Evolutionary conservation across 148 eudicot species (phyloP).

Genomic region (Fagopyrum homotropicum): DNA sequence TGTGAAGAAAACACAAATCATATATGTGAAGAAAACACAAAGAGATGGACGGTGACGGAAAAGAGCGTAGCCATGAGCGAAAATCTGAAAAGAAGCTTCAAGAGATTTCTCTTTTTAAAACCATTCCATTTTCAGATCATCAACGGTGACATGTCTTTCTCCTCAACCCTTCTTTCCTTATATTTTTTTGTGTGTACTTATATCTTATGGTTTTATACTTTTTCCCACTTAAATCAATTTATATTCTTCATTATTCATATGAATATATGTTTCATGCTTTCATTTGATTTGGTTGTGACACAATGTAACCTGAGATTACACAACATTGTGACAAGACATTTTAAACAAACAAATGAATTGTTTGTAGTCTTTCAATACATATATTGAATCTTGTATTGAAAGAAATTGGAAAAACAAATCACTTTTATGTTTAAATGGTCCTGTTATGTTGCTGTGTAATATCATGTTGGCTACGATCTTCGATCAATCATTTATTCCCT

Average conservation of each 20-base stretch:
- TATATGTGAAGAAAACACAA: background rate
- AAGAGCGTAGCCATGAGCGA: constrained; percentile 33
- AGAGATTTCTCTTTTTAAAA: constrained; percentile 80
- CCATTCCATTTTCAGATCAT: constrained; percentile 81
- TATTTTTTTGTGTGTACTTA: background rate
- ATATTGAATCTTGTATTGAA: too few species aligned
- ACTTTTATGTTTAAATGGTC: too few species aligned
- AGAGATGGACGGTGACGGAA: constrained; percentile 23
- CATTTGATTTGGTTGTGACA: too few species aligned
- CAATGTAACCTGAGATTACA: too few species aligned
- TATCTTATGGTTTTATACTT: background rate
- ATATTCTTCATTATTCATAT: background rate
- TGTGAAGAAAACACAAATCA: background rate
- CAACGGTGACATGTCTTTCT: constrained; percentile 42
- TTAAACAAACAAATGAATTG: too few species aligned
- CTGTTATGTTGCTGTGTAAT: too few species aligned
- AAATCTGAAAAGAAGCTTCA: constrained; percentile 74
- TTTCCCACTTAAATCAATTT: background rate
- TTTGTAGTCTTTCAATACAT: too few species aligned
- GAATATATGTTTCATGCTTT: too few species aligned
- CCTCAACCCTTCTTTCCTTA: background rate
- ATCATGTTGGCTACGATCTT: too few species aligned
- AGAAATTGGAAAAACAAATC: too few species aligned
- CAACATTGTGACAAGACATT: too few species aligned
- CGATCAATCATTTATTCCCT: too few species aligned